phyloP scores from a whole-genome alignment of 2,329 filamentous ascomycete genomes.

The Trichoderma sp. region DNA sequence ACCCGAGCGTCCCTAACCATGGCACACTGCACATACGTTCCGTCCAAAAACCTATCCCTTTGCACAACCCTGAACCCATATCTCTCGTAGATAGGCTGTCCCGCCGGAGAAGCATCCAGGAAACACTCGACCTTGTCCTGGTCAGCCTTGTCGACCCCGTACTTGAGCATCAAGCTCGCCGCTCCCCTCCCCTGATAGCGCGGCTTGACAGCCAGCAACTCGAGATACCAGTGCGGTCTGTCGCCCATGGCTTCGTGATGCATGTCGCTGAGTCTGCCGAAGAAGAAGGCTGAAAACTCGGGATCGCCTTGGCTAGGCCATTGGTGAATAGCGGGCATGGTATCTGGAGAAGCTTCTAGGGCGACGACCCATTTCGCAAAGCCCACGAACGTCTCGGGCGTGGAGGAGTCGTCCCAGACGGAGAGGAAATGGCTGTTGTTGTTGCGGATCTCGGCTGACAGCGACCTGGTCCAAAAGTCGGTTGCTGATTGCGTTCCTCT shows the following conservation, averaged over 20 bases:
- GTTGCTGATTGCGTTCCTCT: neutral
- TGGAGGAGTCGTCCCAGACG: neutral
- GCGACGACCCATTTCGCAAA: conserved; percentile 11
- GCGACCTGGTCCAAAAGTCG: conserved; percentile 2
- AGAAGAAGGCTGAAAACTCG: conserved; percentile 6
- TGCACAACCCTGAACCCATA: conserved; percentile 10
- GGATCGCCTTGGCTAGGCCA: conserved; percentile 13
- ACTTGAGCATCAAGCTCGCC: conserved; percentile 11
- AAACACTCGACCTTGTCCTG: conserved; percentile 15
- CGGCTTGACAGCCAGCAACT: neutral
- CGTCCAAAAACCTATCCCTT: neutral
- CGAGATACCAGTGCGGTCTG: conserved; percentile 15
- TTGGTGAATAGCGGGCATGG: neutral
- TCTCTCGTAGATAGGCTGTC: conserved; percentile 10
- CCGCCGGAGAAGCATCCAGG: conserved; percentile 3
- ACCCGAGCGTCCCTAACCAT: conserved; percentile 1
- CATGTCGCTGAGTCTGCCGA: conserved; percentile 9
- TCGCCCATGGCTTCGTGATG: conserved; percentile 7
- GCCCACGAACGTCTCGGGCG: neutral
- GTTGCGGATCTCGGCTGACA: conserved; percentile 6
- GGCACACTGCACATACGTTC: neutral
- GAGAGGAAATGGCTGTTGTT: neutral
- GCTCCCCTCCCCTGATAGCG: conserved; percentile 10
- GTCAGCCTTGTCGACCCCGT: conserved; percentile 1
- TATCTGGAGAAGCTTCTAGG: neutral